These are phyloP conservation scores for Podaxis sp. DNA, from an alignment of 768 basidiomycete species.

Conservation along the genomic window DNA sequence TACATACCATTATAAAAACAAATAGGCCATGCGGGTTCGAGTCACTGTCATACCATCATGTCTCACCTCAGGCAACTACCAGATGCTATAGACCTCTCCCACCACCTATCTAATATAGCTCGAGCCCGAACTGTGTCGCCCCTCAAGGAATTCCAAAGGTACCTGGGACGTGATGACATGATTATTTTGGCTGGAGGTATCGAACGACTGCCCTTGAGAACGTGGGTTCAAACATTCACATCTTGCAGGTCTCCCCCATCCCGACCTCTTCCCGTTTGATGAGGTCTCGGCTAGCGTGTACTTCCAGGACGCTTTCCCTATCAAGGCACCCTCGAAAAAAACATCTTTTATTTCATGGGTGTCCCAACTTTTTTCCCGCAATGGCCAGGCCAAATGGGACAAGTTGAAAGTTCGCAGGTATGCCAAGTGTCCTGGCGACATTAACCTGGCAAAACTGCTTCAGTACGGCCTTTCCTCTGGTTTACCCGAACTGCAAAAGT, in stretches of 20 bases:
- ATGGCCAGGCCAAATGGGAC: slow-evolving; percentile 41
- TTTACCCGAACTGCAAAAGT: slow-evolving; percentile 50
- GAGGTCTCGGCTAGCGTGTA: slow-evolving; percentile 55
- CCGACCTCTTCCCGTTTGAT: slow-evolving; percentile 71
- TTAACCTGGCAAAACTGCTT: slow-evolving; percentile 63
- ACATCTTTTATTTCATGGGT: slow-evolving; percentile 47
- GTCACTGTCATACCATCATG: background rate
- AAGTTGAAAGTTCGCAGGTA: slow-evolving; percentile 63
- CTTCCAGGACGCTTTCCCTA: slow-evolving; percentile 23
- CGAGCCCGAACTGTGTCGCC: slow-evolving; percentile 50
- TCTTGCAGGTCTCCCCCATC: slow-evolving; percentile 55
- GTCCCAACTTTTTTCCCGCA: slow-evolving; percentile 47
- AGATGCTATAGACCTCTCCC: slow-evolving; percentile 64
- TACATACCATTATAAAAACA: background rate
- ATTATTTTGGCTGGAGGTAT: slow-evolving; percentile 70
- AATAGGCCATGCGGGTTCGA: background rate
- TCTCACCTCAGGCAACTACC: slow-evolving; percentile 28
- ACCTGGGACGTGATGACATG: slow-evolving; percentile 49
- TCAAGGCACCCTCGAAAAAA: slow-evolving; percentile 17
- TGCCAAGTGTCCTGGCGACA: slow-evolving; percentile 35
- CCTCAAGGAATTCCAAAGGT: slow-evolving; percentile 66
- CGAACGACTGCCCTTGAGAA: background rate
- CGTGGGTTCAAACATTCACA: background rate
- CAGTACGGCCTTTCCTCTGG: slow-evolving; percentile 66
- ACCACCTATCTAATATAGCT: slow-evolving; percentile 64